Base-by-base conservation (phyloP, 805 yeast species). In the Wickerhamiella vanderwaltii region DNA sequence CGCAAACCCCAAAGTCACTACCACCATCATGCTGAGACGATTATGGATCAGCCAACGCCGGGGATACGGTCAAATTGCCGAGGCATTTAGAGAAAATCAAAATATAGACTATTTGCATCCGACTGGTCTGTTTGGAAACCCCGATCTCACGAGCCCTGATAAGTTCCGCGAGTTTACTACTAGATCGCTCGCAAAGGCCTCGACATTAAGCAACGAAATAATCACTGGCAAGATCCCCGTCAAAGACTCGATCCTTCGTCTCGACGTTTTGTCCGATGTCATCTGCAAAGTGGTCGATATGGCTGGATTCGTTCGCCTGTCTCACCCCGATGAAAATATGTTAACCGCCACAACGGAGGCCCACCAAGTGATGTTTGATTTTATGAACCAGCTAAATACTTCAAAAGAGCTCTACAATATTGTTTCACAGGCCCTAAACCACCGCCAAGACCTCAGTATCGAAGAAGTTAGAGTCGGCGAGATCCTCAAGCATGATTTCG, bases 281-380 rank as follows among this genome's bases (percentile, higher is more conserved):
- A 61, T 91, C 23, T 91, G 98, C 57, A 73, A 94, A 43, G 96
- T 85, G 5, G 87, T 91, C 30, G 98, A 91, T 60, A 70, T 88
- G 38, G 88, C 95, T 28, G 97, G 87, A 52, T 88, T 88, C 62
- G 75, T 91, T 22, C 66, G 97, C 35, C 86, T 85, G 18, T 77
- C 79, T 1, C 97, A 88, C 56, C 96, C 97, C 1, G 72, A 77
- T 48, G 65, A 65, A 38, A 60, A 65, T 13, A 85, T 83, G 69
- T 68, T 80, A 9, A 68, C 67, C 29, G 87, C 86, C 1, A 95
- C 98, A 1, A 94, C 88, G 54, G 69, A 72, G 33, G 80, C 91
- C 28, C 95, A 88, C 56, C 93, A 84, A 51, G 67, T 75, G 48
- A 74, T 88, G 81, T 88, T 79, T 59, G 94, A 86, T 54, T 87